Base-by-base conservation (phyloP, 139 green algal species). In the Tetradesmus obliquus region DNA sequence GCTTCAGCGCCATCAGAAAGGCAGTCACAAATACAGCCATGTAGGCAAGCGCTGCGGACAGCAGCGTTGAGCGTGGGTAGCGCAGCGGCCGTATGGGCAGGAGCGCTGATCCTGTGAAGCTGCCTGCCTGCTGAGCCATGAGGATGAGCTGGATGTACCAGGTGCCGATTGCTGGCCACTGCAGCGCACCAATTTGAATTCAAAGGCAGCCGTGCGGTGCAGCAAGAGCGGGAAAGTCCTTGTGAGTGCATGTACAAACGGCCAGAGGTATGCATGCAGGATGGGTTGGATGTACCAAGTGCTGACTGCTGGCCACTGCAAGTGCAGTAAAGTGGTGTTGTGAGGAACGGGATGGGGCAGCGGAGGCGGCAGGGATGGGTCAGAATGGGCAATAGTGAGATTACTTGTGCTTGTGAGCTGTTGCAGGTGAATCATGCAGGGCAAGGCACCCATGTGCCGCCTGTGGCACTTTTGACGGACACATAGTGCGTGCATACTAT, bases 121-220 rank as follows among this genome's bases (percentile, higher is more conserved):
- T 55, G 45, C 79, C 79, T n/a, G 51, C 2, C 79, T 84, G 32
- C 17, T n/a, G 51, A 6, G 79, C 17, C 13, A 84, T 20, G 24
- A 84, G 79, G 79, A 84, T 84, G 32, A 84, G 58, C 10, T 84
- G 79, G 6, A 57, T 84, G 79, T 84, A 84, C 79, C 79, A 84
- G 79, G 24, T 84, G 79, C 79, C 79, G 5, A 84, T 51, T n/a
- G 79, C 32, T 3, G 79, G 79, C 79, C 79, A 84, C 79, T 84
- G 79, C 79, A 84, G 72, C n/a, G 72, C 32, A 45, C 32, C 32
- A 45, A 45, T 45, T 45, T 45, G 32, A 45, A 45, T 45, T 45
- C 32, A 45, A 45, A 45, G 32, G 32, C 32, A 45, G 32, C 32
- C 32, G 32, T 15, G 45, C 24, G 8, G 55, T 5, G 45, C 5